Evolutionary conservation across 1,139 yeast genomes (phyloP), one percentile per base, ranked within the genome.

Genomic region (Debaryomyces coudertii): DNA sequence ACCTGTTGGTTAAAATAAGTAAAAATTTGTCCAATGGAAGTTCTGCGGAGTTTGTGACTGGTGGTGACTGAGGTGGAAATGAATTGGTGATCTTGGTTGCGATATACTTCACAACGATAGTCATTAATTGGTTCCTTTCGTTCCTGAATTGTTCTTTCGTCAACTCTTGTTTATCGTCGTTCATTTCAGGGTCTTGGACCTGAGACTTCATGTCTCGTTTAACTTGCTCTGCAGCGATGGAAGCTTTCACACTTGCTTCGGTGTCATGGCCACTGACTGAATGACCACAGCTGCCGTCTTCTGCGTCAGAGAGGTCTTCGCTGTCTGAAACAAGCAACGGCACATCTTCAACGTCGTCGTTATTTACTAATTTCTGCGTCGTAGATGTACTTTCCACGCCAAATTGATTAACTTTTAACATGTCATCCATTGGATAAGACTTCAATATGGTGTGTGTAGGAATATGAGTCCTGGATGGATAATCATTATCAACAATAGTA

Each of bases 21-120:
- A 75, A 61, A 46, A 72, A 75, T 47, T 66, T 70, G 45, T 76
- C 80, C 51, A 76, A 63, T 1, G 78, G 72, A 43, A 74, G 54
- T 48, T 73, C 75, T 6, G 53, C 49, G 1, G 77, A 72, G 42
- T 73, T 53, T 49, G 72, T 73, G 25, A 24, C 39, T 5, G 28
- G 20, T 15, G 62, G 60, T 1, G 65, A 58, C 38, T 67, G 71
- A 4, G 78, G 78, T 20, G 80, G 80, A 55, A 73, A 75, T 5
- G 77, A 66, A 51, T 74, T 74, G 43, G 69, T 65, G 47, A 76
- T 74, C 53, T 75, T 75, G 44, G 76, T 69, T 11, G 79, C 71
- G 36, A 74, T 62, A 49, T 75, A 76, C 52, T 73, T 75, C 42
- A 75, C 76, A 28, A 74, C 65, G 12, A 75, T 66, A 45, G 69